Percentiles rank a stretch among this genome's conserved stretches.
phyloP scores from a whole-genome alignment of 1,284 basidiomycete genomes.

The Leccinum solheimii region DNA sequence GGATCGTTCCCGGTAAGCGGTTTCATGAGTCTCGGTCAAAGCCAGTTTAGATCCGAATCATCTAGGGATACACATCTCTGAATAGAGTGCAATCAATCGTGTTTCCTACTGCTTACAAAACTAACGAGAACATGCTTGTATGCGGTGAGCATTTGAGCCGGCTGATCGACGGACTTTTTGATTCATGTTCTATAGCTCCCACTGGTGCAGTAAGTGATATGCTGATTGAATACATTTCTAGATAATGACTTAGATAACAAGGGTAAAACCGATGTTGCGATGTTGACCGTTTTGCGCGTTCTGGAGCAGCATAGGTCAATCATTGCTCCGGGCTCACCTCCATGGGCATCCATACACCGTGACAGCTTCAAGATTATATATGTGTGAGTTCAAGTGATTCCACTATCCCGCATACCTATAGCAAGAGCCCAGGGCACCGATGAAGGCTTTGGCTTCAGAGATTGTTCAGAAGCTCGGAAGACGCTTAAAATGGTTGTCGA shows the following conservation, averaged over 20 bases:
- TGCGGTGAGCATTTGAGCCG: slow-evolving; percentile 67
- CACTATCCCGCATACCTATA: background rate
- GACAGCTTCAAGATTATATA: slow-evolving; percentile 96
- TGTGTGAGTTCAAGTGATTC: slow-evolving; percentile 59
- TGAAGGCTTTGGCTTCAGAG: slow-evolving; percentile 98
- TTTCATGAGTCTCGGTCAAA: background rate
- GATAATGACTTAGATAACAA: slow-evolving; percentile 35
- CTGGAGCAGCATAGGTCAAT: slow-evolving; percentile 69
- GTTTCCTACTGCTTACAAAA: slow-evolving; percentile 89
- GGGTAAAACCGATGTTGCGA: slow-evolving; percentile 99
- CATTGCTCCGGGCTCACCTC: slow-evolving; percentile 34
- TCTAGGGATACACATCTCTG: slow-evolving; percentile 82
- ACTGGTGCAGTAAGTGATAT: slow-evolving; percentile 81
- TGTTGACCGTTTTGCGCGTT: slow-evolving; percentile 91
- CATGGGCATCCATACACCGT: slow-evolving; percentile 60
- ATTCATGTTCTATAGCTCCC: slow-evolving; percentile 59
- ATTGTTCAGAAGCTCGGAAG: slow-evolving; percentile 93
- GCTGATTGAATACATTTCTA: slow-evolving; percentile 2
- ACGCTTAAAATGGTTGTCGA: slow-evolving; percentile 86
- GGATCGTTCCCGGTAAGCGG: slow-evolving; percentile 84
- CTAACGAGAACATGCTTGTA: slow-evolving; percentile 96
- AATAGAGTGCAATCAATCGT: slow-evolving; percentile 97
- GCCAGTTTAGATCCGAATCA: slow-evolving; percentile 6
- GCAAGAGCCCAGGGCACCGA: slow-evolving; percentile 71
- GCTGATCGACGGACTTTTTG: background rate